Evolutionary conservation across 192 early-diverging fungal genomes (phyloP).

Genomic region (Mortierella antarctica): DNA sequence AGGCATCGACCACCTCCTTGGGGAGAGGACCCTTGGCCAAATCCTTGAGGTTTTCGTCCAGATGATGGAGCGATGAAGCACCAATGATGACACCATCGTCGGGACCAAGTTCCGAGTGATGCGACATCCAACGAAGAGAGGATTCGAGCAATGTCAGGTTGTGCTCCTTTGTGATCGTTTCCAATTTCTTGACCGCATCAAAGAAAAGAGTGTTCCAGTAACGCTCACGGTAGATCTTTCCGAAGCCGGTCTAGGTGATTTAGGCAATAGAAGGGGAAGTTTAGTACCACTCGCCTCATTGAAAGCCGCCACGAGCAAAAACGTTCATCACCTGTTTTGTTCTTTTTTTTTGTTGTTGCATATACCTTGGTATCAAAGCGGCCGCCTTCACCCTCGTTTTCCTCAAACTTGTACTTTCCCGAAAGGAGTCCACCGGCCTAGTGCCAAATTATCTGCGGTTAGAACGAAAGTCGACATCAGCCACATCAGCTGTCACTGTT

Average conservation of each 20-base stretch:
- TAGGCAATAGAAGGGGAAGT: not conserved
- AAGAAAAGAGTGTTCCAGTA: slow-evolving; percentile 65
- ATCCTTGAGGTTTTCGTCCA: slow-evolving; percentile 59
- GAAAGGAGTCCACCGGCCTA: slow-evolving; percentile 43
- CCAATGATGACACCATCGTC: slow-evolving; percentile 53
- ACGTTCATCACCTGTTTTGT: not conserved
- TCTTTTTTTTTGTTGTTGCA: not conserved
- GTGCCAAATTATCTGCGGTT: no score
- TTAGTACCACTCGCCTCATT: not conserved
- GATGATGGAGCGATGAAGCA: slow-evolving; percentile 48
- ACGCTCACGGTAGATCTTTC: slow-evolving; percentile 53
- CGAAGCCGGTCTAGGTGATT: slow-evolving; percentile 12
- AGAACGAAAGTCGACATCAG: not conserved
- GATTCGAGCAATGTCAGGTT: slow-evolving; percentile 49
- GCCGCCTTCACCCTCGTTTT: slow-evolving; percentile 13
- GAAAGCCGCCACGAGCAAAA: not conserved
- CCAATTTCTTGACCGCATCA: slow-evolving; percentile 60
- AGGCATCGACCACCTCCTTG: slow-evolving; percentile 57
- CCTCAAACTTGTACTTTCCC: slow-evolving; percentile 24
- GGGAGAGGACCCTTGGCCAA: slow-evolving; percentile 66
- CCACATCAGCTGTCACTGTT: not conserved
- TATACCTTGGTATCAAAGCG: slow-evolving; percentile 27
- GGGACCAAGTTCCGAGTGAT: slow-evolving; percentile 52
- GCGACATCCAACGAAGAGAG: slow-evolving; percentile 52
- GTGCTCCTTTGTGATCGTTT: slow-evolving; percentile 20